Percentiles rank a stretch among this genome's conserved stretches.
These are phyloP conservation scores for Sporothrix humicola DNA, from an alignment of 2,329 filamentous ascomycete species.

Conservation along the genomic window DNA sequence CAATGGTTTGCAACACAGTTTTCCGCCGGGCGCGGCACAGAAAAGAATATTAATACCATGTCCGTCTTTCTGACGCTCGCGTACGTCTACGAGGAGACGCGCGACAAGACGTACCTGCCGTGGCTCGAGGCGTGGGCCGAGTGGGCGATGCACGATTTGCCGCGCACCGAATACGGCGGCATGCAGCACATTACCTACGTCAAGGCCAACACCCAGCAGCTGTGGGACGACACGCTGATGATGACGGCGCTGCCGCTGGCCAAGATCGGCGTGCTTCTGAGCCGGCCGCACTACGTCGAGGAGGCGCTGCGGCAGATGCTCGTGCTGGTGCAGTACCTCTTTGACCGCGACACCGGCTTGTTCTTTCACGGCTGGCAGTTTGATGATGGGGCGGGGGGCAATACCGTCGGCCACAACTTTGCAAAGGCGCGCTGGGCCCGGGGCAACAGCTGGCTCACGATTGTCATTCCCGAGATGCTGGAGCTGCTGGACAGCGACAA, in stretches of 20 bases:
- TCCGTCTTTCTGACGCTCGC: conserved; percentile 76
- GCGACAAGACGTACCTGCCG: conserved; percentile 70
- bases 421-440: conserved; percentile 63
- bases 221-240: conserved; percentile 88
- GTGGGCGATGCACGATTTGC: conserved; percentile 79
- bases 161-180: conserved; percentile 71
- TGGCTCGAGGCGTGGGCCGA: conserved; percentile 84
- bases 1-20: conserved; percentile 75
- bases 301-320: conserved; percentile 81
- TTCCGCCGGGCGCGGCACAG: conserved; percentile 68
- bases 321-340: conserved; percentile 78
- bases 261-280: conserved; percentile 75
- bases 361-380: conserved; percentile 87
- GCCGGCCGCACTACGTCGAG: conserved; percentile 73
- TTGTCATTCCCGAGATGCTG: conserved; percentile 81
- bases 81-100: conserved; percentile 76
- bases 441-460: conserved; percentile 77
- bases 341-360: conserved; percentile 71
- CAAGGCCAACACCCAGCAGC: conserved; percentile 71
- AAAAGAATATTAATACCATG: conserved; percentile 89
- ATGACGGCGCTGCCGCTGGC: conserved; percentile 83
- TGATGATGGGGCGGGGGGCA: too few relatives aligned
- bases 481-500: conserved; percentile 68
- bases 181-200: conserved; percentile 80
- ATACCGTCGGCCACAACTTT: conserved; percentile 67